Base-by-base conservation (phyloP, 805 yeast species). In the Jamesozyma lodderae region DNA sequence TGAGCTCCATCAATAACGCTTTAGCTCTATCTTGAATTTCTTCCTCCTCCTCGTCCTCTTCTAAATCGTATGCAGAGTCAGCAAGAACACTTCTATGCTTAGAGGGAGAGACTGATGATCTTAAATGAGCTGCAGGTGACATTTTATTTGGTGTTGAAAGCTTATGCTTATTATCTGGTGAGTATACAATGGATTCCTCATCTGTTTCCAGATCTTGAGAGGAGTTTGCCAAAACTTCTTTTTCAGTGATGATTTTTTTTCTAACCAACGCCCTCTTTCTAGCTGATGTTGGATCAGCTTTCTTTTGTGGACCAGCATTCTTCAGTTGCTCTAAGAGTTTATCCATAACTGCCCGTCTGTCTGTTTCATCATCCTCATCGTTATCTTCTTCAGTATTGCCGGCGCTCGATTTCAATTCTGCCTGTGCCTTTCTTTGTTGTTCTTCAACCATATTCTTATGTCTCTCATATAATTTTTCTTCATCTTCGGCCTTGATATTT, bases 311-410 rank as follows among this genome's bases (percentile, higher is more conserved):
- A 1, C 90, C 94, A 0, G 92, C 84, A 14, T 88, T 87, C 53
- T 87, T 81, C 52, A 92, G 71, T 53, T 82, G 85, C 57, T 87
- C 94, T 41, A 92, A 69, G 35, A 92, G 67, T 25, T 81, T 75
- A 57, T 92, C 98, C 82, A 92, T 86, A 30, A 86, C 77, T 10
- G 67, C 73, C 35, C 62, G 52, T 28, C 60, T 51, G 31, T 58
- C 64, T 11, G 45, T 53, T 10, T 40, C 38, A 3, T 41, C 55
- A 22, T 38, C 46, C 13, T 30, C 46, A 4, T 30, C 43, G 2
- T 31, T 43, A 9, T 36, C 45, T 3, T 31, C 43, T 15, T 45
- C 35, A 11, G 40, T 34, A 19, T 46, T 26, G 23, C 21, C 21
- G 41, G 33, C 35, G 17, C 34, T 40, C 40, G 36, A 43, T 38